These are phyloP conservation scores for Solanum ossicruentum DNA, from an alignment of 257 asterid genomes.

Conservation along the genomic window DNA sequence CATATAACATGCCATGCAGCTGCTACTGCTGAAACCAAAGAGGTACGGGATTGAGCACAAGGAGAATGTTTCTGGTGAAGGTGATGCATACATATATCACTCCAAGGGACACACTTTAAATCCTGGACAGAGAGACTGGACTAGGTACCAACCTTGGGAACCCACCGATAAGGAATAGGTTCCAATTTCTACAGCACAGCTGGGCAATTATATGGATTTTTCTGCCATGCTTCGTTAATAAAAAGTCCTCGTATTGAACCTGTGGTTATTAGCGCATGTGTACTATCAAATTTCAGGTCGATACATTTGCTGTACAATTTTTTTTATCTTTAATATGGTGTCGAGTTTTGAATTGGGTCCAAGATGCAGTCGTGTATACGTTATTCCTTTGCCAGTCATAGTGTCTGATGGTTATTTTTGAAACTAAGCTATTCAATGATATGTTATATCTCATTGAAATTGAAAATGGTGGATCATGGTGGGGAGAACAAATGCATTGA, in stretches of 20 bases:
- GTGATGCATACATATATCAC: conserved; percentile 90
- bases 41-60: conserved; percentile 89
- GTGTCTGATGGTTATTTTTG: background rate
- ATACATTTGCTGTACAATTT: background rate
- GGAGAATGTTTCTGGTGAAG: conserved; percentile 95
- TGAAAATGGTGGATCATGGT: background rate
- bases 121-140: conserved; percentile 98
- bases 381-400: background rate
- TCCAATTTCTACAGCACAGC: conserved; percentile 5
- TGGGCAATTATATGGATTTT: conserved; percentile 5
- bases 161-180: conserved; percentile 37
- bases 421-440: background rate
- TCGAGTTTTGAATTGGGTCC: background rate
- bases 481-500: background rate
- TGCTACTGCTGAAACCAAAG: conserved; percentile 79
- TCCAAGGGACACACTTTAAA: conserved; percentile 89
- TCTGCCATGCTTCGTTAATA: conserved; percentile 12
- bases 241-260: conserved; percentile 14
- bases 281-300: background rate
- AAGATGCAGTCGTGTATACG: background rate
- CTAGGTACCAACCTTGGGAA: conserved; percentile 83
- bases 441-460: background rate
- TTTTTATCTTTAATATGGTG: background rate
- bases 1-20: conserved; percentile 30
- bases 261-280: background rate